These are phyloP conservation scores for Debaryomyces sp. DNA, from an alignment of 1,139 yeast genomes.

Conservation along the genomic window DNA sequence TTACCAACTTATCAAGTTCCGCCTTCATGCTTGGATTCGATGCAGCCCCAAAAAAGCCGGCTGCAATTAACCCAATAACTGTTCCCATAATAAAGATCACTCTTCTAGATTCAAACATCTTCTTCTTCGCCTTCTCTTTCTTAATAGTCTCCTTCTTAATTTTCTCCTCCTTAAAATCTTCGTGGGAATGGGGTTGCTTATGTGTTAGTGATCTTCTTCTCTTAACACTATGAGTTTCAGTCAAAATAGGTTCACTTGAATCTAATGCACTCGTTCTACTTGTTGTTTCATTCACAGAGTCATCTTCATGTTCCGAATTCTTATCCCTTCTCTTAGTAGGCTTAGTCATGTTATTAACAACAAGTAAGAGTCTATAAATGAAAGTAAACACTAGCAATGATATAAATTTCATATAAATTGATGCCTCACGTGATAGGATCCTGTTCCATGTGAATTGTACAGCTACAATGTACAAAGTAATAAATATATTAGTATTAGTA, in stretches of 20 bases:
- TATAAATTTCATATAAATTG: neutral
- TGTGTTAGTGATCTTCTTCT: constrained; percentile 1
- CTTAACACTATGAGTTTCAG: neutral
- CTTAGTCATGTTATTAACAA: constrained; percentile 1
- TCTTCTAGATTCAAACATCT: constrained; percentile 44
- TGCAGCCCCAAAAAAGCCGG: constrained; percentile 61
- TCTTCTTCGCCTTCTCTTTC: constrained; percentile 22
- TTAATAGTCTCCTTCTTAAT: constrained; percentile 17
- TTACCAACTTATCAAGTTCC: constrained; percentile 59
- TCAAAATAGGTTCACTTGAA: neutral
- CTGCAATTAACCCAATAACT: constrained; percentile 64
- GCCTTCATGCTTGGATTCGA: constrained; percentile 41
- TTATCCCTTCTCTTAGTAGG: constrained; percentile 6
- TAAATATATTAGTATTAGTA: neutral
- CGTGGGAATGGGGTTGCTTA: constrained; percentile 1
- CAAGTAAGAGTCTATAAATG: neutral
- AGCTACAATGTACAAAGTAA: neutral
- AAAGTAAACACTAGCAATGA: neutral
- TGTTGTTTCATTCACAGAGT: neutral
- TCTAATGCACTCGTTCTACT: constrained; percentile 1
- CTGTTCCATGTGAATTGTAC: neutral
- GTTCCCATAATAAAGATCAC: constrained; percentile 62
- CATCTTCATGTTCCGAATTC: neutral
- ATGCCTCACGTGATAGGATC: neutral
- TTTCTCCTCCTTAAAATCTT: neutral